A percentile compares a stretch with the other conserved stretches of the same genome.
These are phyloP conservation scores for Penicillium taxi DNA, from an alignment of 495 filamentous ascomycete genomes.

Conservation along the genomic window DNA sequence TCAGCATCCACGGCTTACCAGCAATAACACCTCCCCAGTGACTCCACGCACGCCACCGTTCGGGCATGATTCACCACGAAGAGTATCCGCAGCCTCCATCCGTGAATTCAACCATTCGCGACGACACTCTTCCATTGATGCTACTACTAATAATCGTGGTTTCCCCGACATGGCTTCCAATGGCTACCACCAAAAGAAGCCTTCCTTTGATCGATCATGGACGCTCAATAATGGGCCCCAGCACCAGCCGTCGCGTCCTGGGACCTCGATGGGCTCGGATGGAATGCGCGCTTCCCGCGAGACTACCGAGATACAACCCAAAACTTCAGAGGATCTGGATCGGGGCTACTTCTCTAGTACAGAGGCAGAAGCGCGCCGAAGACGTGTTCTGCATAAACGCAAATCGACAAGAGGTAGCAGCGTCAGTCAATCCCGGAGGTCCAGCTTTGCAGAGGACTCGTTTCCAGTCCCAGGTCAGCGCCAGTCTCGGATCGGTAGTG, in stretches of 20 bases:
- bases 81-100: constrained; percentile 75
- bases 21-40: constrained; percentile 28
- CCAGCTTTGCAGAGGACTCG: constrained; percentile 66
- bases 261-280: constrained; percentile 25
- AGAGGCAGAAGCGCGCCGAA: constrained; percentile 64
- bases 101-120: constrained; percentile 79
- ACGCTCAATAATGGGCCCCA: constrained; percentile 53
- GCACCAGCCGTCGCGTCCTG: constrained; percentile 25
- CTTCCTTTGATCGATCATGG: constrained; percentile 88
- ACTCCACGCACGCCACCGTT: constrained; percentile 30
- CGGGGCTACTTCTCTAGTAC: constrained; percentile 91
- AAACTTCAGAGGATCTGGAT: constrained; percentile 48
- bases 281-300: constrained; percentile 14
- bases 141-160: constrained; percentile 30
- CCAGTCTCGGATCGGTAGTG: constrained; percentile 72
- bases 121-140: constrained; percentile 77
- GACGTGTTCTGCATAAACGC: constrained; percentile 77
- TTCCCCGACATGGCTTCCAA: constrained; percentile 14
- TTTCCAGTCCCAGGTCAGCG: constrained; percentile 45
- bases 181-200: constrained; percentile 62
- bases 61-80: constrained; percentile 48
- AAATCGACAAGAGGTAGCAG: constrained; percentile 42
- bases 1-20: constrained; percentile 30
- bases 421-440: constrained; percentile 51
- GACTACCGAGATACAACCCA: constrained; percentile 21